Base-by-base conservation (phyloP, 768 basidiomycete species). In the Leccinum arenicola region DNA sequence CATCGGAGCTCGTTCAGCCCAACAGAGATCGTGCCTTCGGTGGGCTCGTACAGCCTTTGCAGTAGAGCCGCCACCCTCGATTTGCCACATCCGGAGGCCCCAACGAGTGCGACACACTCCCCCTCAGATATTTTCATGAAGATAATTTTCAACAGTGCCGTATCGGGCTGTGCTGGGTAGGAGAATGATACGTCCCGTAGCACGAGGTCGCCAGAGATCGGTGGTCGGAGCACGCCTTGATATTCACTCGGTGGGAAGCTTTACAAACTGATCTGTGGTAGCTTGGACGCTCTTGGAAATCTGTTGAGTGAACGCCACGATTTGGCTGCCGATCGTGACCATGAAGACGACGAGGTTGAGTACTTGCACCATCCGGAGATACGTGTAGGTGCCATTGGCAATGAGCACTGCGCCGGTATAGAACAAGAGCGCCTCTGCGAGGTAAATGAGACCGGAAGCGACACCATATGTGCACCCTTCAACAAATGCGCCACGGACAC, bases 301-400 rank as follows among this genome's bases (percentile, higher is more conserved):
- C 65, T 80, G 84, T 63, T 95, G 87, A 14, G 84, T 83, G 75
- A 97, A 97, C 19, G 85, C 82, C 86, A 98, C 88, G 60, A 95
- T 80, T 70, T 93, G 91, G 21, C 89, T 85, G 0, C 93, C 93
- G 60, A 98, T 94, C 11, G 92, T 90, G 56, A 99, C 88, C 7
- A 90, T 87, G 77, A 98, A 98, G 14, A 97, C 86, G 52, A 98
- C 90, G 43, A 98, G 80, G 56, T 95, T 88, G 68, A 96, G 84
- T 25, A 93, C 90, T 73, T 95, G 85, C 31, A 96, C 83, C 23
- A 23, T 23, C 23, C 23, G 23, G 23, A 23, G 23, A 23, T 23
- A 2, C 23, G 23, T 23, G 23, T 23, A 23, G 23, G 23, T 23
- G 23, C 23, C 23, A 23, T 23, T 23, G 23, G 23, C 23, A 29